Evolutionary conservation across 371 early-diverging fungal species (phyloP).

Genomic region (Mortierella sp.): DNA sequence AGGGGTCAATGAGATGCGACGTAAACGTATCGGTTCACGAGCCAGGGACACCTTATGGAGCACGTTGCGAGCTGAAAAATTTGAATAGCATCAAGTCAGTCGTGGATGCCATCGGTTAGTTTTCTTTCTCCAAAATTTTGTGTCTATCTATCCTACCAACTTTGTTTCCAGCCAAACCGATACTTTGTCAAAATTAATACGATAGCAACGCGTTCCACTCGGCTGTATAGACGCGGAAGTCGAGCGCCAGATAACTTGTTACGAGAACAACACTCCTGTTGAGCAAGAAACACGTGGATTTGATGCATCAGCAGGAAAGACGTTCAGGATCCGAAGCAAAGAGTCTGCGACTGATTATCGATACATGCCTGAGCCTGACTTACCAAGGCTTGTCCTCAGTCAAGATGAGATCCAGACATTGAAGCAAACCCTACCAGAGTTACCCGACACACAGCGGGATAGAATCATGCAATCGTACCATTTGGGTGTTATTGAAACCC

Average conservation of each 20-base stretch:
- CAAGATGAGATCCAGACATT: slow-evolving; percentile 66
- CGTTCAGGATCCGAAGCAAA: slow-evolving; percentile 81
- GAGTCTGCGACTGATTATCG: slow-evolving; percentile 90
- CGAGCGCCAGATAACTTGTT: slow-evolving; percentile 73
- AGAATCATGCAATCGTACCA: slow-evolving; percentile 76
- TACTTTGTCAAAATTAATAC: too few relatives aligned
- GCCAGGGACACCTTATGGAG: slow-evolving; percentile 69
- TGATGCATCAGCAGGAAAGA: slow-evolving; percentile 71
- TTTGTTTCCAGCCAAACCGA: background rate
- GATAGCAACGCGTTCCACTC: background rate
- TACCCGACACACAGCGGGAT: slow-evolving; percentile 73
- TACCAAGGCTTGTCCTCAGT: slow-evolving; percentile 73
- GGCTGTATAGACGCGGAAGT: slow-evolving; percentile 79
- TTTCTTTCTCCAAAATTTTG: background rate
- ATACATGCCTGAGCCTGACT: slow-evolving; percentile 94
- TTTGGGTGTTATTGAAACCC: slow-evolving; percentile 67
- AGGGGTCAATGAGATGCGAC: slow-evolving; percentile 93
- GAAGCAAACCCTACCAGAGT: slow-evolving; percentile 70
- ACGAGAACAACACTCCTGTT: slow-evolving; percentile 68
- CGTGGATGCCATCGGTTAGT: slow-evolving; percentile 75
- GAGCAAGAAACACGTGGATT: slow-evolving; percentile 85
- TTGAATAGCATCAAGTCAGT: slow-evolving; percentile 85
- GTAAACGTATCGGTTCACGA: slow-evolving; percentile 89
- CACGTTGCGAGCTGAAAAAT: slow-evolving; percentile 91
- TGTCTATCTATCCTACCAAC: background rate